Evolutionary conservation across 2,329 filamentous ascomycete species (phyloP).

Genomic region (Tympanopsis confertula): DNA sequence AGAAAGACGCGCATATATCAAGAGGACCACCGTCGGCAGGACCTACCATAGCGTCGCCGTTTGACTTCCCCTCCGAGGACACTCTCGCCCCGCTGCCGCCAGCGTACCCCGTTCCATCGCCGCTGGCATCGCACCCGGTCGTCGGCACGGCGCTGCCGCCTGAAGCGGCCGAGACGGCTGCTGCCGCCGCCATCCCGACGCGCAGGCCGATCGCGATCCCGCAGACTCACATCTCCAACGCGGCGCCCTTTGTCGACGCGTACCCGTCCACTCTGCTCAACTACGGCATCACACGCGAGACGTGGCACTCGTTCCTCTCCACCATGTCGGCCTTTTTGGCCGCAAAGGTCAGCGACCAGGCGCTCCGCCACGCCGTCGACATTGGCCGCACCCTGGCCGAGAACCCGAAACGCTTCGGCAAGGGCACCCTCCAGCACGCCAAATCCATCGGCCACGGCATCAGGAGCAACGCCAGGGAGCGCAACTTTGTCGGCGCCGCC

Average conservation of each 20-base stretch:
- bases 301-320: neutral
- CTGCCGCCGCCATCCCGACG: too few relatives aligned
- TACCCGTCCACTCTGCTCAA: neutral
- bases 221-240: neutral
- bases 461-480: neutral
- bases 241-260: neutral
- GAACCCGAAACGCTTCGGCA: neutral
- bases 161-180: neutral
- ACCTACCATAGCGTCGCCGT: too few relatives aligned
- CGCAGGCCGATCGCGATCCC: neutral
- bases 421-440: neutral
- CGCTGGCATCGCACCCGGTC: too few relatives aligned
- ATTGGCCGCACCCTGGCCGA: neutral
- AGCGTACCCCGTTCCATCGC: too few relatives aligned
- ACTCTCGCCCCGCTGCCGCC: too few relatives aligned
- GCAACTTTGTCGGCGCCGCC: constrained; percentile 21
- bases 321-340: neutral
- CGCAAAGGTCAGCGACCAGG: too few relatives aligned
- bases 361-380: neutral
- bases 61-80: too few relatives aligned
- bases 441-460: neutral
- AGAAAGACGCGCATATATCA: too few relatives aligned
- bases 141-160: too few relatives aligned
- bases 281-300: neutral
- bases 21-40: too few relatives aligned